Evolutionary conservation across 1,139 yeast genomes (phyloP).

Genomic region (Candida anutae): DNA sequence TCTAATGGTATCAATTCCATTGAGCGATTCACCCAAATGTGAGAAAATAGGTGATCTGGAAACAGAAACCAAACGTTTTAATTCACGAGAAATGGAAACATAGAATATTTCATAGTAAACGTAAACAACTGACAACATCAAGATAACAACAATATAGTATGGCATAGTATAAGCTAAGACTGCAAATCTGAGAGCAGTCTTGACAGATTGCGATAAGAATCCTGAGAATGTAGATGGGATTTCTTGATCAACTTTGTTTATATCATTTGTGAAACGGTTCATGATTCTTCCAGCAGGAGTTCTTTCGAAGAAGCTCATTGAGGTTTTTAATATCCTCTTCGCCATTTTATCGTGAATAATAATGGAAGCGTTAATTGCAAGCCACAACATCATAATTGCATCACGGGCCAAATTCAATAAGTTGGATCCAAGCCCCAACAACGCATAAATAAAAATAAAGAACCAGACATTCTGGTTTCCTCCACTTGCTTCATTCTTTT

Average conservation of each 20-base stretch:
- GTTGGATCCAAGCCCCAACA: conserved; percentile 16
- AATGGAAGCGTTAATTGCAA: conserved; percentile 17
- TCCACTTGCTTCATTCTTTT: conserved; percentile 23
- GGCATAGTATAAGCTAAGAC: conserved; percentile 50
- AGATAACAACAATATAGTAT: conserved; percentile 35
- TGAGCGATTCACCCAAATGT: conserved; percentile 53
- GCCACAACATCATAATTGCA: conserved; percentile 11
- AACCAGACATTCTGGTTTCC: conserved; percentile 16
- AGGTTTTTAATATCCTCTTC: conserved; percentile 15
- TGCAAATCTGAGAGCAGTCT: conserved; percentile 40
- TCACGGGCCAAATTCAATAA: conserved; percentile 14
- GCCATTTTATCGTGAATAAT: conserved; percentile 21
- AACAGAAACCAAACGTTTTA: conserved; percentile 34
- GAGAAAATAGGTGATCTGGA: conserved; percentile 54
- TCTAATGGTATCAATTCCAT: conserved; percentile 52
- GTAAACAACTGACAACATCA: conserved; percentile 35
- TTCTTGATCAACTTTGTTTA: conserved; percentile 50
- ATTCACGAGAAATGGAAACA: conserved; percentile 47
- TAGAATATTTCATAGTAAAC: conserved; percentile 46
- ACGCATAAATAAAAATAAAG: conserved; percentile 23
- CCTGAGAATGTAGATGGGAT: conserved; percentile 40
- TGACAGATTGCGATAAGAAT: conserved; percentile 33
- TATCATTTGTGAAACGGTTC: conserved; percentile 60
- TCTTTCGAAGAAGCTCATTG: conserved; percentile 24
- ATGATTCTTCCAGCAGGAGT: conserved; percentile 26